A percentile compares a stretch with the other conserved stretches of the same genome.
These are phyloP conservation scores for Globisporangium recalcitrans DNA, from an alignment of 352 stramenopile species.

Conservation along the genomic window DNA sequence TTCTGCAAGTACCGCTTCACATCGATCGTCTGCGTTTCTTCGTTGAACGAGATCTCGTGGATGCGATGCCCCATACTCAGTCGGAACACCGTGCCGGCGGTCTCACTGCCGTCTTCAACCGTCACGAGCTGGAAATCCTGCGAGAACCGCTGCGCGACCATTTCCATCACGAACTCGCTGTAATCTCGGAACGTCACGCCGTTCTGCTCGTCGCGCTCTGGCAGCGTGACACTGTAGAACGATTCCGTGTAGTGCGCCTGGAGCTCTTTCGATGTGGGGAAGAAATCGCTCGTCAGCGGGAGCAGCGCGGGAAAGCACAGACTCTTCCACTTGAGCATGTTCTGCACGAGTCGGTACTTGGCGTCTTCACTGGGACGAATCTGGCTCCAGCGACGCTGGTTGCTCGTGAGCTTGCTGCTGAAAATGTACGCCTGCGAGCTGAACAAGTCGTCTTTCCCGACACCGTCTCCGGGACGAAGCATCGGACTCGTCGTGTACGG, in stretches of 20 bases:
- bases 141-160: slow-evolving; percentile 79
- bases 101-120: slow-evolving; percentile 35
- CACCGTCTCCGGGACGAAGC: slow-evolving; percentile 36
- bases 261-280: slow-evolving; percentile 73
- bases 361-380: slow-evolving; percentile 69
- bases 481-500: slow-evolving; percentile 57
- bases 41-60: slow-evolving; percentile 85
- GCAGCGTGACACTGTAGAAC: slow-evolving; percentile 84
- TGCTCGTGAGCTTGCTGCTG: slow-evolving; percentile 85
- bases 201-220: slow-evolving; percentile 59
- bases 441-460: slow-evolving; percentile 65
- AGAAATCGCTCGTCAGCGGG: slow-evolving; percentile 89
- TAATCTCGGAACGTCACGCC: slow-evolving; percentile 66
- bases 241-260: slow-evolving; percentile 78
- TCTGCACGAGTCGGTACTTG: slow-evolving; percentile 59
- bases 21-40: slow-evolving; percentile 81
- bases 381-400: slow-evolving; percentile 96
- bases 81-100: slow-evolving; percentile 41
- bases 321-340: slow-evolving; percentile 96
- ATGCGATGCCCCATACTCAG: slow-evolving; percentile 87
- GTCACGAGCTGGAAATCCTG: slow-evolving; percentile 88
- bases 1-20: slow-evolving; percentile 82
- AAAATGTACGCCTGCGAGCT: slow-evolving; percentile 70
- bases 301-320: slow-evolving; percentile 94
- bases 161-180: slow-evolving; percentile 77